Evolutionary conservation across 257 asterid genomes (phyloP), one percentile per base, ranked within the genome.

Genomic region (Solanum paucissectum): DNA sequence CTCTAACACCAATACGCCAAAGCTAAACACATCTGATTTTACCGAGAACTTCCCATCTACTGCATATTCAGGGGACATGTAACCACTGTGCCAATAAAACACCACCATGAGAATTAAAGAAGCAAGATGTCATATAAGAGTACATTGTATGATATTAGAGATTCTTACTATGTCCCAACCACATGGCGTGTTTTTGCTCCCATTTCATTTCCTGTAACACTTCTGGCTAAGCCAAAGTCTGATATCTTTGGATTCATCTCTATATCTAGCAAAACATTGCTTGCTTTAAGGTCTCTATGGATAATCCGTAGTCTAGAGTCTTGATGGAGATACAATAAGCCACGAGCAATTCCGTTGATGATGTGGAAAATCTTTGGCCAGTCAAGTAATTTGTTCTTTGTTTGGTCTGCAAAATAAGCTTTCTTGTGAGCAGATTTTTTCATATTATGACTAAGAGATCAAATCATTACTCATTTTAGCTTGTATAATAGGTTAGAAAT

Each of bases 31-130:
- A 36, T 90, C 90, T 40, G 92, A 90, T 86, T 90, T 90, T 60
- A 90, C 89, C 1, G 92, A 90, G 83, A 90, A 88, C 25, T 87
- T 27, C 27, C 92, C 90, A 77, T 90, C 89, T 13, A 85, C 38
- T 14, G 90, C 90, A 49, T 90, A 90, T 88, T 90, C 90, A 4
- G 92, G 92, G 62, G 92, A 74, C 92, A 90, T 88, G 9, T 90
- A 90, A 49, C 90, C 92, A 55, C 92, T 90, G 75, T 89, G 87
- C 34, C 14, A 44, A 42, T 2, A 77, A 25, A 42, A 25, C 4
- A 77, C 1, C 64, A 77, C 37, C 84, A 42, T 7, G 25, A 42
- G 84, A 14, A 77, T 40, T 77, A 8, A 38, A 76, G 64, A 77
- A 44, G 16, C 23, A 14, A 42, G 16, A 42, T 25, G 12, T 38